Conservation (phyloP, 352 stramenopile species). For the Phytophthora agathidicida region DNA sequence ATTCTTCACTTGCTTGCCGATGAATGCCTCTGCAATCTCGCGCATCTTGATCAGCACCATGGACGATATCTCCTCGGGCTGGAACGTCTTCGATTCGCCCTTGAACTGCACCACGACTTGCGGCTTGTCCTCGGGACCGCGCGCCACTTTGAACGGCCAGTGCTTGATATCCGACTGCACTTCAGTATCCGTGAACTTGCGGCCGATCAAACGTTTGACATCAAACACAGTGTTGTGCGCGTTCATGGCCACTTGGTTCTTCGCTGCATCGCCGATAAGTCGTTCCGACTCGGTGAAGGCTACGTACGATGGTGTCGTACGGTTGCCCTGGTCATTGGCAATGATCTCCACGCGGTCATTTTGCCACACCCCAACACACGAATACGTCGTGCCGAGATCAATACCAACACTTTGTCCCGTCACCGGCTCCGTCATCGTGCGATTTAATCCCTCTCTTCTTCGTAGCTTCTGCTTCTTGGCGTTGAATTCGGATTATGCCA, state of each 20-base stretch:
- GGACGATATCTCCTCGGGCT: slow-evolving; percentile 84
- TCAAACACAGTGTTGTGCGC: slow-evolving; percentile 96
- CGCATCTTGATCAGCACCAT: slow-evolving; percentile 85
- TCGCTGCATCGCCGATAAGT: slow-evolving; percentile 95
- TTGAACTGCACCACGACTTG: slow-evolving; percentile 78
- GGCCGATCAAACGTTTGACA: slow-evolving; percentile 96
- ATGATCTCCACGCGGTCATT: slow-evolving; percentile 97
- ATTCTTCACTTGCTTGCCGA: slow-evolving; percentile 74
- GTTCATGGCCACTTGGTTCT: slow-evolving; percentile 95
- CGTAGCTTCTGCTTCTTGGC: slow-evolving; percentile 21
- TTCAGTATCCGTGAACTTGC: slow-evolving; percentile 91
- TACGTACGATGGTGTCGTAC: slow-evolving; percentile 96
- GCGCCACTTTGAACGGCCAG: slow-evolving; percentile 74
- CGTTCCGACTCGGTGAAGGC: slow-evolving; percentile 95
- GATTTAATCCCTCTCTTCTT: neutral
- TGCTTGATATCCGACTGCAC: slow-evolving; percentile 87
- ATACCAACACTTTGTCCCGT: slow-evolving; percentile 95
- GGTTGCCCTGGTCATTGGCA: slow-evolving; percentile 96
- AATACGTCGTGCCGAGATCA: slow-evolving; percentile 98
- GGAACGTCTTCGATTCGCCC: slow-evolving; percentile 72
- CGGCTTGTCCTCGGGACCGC: slow-evolving; percentile 66
- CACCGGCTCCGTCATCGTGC: slow-evolving; percentile 35
- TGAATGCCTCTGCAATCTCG: slow-evolving; percentile 66
- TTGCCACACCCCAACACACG: slow-evolving; percentile 97
- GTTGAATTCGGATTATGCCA: slow-evolving; percentile 62